A percentile compares a stretch with the other conserved stretches of the same genome.
phyloP scores from a whole-genome alignment of 2,329 filamentous ascomycete genomes.

The Dactylellina parvicollis region DNA sequence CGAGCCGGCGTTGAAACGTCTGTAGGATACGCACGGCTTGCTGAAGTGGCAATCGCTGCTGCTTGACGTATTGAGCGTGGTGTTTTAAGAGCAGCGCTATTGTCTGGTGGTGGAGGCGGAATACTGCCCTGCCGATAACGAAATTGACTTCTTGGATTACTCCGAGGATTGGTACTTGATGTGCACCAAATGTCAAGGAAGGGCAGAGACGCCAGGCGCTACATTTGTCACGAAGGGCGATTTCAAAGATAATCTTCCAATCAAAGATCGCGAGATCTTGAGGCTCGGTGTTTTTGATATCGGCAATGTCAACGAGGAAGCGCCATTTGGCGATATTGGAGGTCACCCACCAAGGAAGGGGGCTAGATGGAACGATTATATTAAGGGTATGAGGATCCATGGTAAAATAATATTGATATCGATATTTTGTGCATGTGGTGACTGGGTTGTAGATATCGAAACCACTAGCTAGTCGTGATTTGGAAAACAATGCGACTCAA shows the following conservation, averaged over 20 bases:
- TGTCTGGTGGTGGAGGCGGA: conserved; percentile 28
- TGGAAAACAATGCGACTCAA: no score
- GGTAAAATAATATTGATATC: not conserved
- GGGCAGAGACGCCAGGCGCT: conserved; percentile 37
- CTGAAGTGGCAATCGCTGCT: not conserved
- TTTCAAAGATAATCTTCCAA: conserved; percentile 52
- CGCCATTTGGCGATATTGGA: conserved; percentile 49
- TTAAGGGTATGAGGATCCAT: conserved; percentile 36
- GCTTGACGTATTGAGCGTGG: conserved; percentile 16
- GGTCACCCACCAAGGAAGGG: conserved; percentile 33
- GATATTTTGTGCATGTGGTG: not conserved
- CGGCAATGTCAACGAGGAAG: conserved; percentile 10
- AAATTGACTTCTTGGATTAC: conserved; percentile 43
- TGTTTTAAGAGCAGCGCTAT: not conserved
- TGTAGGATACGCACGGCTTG: not conserved
- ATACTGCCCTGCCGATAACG: conserved; percentile 13
- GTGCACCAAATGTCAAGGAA: not conserved
- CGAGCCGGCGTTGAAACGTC: conserved; percentile 21
- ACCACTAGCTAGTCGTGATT: no score
- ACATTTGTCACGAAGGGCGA: conserved; percentile 22
- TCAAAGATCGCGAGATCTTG: conserved; percentile 40
- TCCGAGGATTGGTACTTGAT: conserved; percentile 27
- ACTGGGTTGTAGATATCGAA: not conserved
- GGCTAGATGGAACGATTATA: conserved; percentile 25
- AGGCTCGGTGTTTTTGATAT: conserved; percentile 25